Conservation (phyloP, 306 rosid genomes). For the Coriaria nepalensis region DNA sequence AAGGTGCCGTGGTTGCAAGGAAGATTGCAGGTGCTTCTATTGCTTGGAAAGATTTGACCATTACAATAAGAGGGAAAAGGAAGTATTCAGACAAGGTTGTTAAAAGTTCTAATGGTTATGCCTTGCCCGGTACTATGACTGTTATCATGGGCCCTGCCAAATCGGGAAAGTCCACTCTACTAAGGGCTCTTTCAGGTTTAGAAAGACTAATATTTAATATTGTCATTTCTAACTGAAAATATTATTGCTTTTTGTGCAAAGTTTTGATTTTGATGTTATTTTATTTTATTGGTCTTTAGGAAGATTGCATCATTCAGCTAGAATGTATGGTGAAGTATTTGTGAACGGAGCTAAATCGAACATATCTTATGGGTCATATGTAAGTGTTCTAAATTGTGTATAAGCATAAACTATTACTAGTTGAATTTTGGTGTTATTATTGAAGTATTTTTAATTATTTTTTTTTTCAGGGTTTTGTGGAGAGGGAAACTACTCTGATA, state of each 20-base stretch:
- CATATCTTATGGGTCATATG: slow-evolving; percentile 86
- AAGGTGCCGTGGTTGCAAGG: slow-evolving; percentile 47
- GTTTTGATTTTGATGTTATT: slow-evolving; percentile 17
- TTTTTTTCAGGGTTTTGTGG: slow-evolving; percentile 75
- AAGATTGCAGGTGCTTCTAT: slow-evolving; percentile 81
- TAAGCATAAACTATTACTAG: no score
- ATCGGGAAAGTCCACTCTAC: slow-evolving; percentile 85
- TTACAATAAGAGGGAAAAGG: slow-evolving; percentile 85
- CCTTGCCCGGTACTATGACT: slow-evolving; percentile 91
- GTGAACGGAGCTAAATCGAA: slow-evolving; percentile 59
- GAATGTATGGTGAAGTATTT: slow-evolving; percentile 82
- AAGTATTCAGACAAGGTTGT: slow-evolving; percentile 86
- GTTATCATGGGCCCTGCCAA: slow-evolving; percentile 97
- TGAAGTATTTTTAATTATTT: neutral
- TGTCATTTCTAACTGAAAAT: slow-evolving; percentile 7
- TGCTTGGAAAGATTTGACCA: slow-evolving; percentile 92
- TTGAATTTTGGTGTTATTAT: no score
- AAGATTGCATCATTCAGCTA: slow-evolving; percentile 68
- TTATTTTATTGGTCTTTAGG: slow-evolving; percentile 35
- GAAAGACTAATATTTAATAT: slow-evolving; percentile 8
- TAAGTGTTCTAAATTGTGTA: slow-evolving; percentile 25
- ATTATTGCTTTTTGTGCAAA: slow-evolving; percentile 11
- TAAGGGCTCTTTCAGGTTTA: slow-evolving; percentile 83
- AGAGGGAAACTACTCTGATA: slow-evolving; percentile 74
- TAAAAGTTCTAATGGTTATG: slow-evolving; percentile 96